phyloP scores from a whole-genome alignment of 2,329 filamentous ascomycete genomes.

The Botrytis medusae region DNA sequence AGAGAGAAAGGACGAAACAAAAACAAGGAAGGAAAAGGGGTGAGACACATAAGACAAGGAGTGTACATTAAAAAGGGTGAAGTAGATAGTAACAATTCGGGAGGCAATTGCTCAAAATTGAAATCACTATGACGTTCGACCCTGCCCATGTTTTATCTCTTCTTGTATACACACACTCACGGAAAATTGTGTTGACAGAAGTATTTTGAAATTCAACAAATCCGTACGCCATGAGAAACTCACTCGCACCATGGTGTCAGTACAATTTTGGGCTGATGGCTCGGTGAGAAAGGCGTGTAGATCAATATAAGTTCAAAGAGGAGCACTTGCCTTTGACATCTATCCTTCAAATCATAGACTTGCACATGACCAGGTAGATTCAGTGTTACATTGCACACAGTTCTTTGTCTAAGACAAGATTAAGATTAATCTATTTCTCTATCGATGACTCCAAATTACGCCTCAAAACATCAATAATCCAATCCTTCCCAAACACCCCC shows the following conservation, averaged over 20 bases:
- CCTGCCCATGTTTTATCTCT: too few species aligned
- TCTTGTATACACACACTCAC: too few species aligned
- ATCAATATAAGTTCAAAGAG: neutral
- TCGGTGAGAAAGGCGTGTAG: neutral
- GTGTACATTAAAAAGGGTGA: too few species aligned
- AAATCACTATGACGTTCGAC: neutral
- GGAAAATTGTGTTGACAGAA: too few species aligned
- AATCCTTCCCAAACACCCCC: constrained; percentile 9
- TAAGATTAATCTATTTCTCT: neutral
- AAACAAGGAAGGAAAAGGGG: neutral
- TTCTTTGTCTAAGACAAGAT: neutral
- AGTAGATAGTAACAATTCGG: too few species aligned
- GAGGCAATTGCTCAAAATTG: rapidly evolving
- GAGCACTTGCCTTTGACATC: neutral
- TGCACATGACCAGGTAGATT: neutral
- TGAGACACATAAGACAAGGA: neutral
- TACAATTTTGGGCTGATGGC: neutral
- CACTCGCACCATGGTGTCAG: neutral
- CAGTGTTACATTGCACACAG: neutral
- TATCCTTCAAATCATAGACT: too few species aligned
- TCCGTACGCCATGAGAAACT: too few species aligned
- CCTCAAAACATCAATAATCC: constrained; percentile 17
- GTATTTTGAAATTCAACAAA: too few species aligned
- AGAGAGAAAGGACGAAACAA: neutral
- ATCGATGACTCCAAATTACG: neutral